phyloP scores from a whole-genome alignment of 2,329 filamentous ascomycete species.

The Colletotrichum plurivorum region DNA sequence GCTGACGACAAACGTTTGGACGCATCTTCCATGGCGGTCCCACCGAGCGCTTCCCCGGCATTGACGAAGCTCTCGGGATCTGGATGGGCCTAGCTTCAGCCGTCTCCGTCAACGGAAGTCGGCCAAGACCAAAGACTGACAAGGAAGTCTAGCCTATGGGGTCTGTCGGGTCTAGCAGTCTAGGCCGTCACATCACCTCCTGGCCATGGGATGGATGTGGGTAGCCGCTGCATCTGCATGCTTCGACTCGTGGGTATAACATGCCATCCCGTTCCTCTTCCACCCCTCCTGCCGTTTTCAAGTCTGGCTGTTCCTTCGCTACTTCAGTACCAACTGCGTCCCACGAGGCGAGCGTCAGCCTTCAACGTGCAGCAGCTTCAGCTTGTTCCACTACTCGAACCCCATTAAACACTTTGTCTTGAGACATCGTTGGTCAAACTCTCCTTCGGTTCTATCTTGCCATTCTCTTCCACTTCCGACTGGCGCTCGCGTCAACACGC shows the following conservation, averaged over 20 bases:
- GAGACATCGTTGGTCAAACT: not conserved
- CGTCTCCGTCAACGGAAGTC: constrained; percentile 32
- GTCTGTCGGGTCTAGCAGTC: constrained; percentile 10
- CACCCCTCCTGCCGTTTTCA: not conserved
- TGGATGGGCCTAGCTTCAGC: constrained; percentile 33
- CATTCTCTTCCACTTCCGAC: not conserved
- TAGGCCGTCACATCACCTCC: constrained; percentile 6
- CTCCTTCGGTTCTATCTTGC: no score
- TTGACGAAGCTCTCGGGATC: not conserved
- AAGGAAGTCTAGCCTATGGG: constrained; percentile 9
- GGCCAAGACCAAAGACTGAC: constrained; percentile 6
- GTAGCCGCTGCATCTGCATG: constrained; percentile 1
- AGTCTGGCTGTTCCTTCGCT: constrained; percentile 4
- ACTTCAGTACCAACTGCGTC: not conserved
- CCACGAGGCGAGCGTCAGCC: not conserved
- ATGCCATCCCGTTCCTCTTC: constrained; percentile 6
- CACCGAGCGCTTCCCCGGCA: constrained; percentile 3
- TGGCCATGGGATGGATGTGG: not conserved
- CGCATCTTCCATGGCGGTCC: constrained; percentile 16
- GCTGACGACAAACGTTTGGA: constrained; percentile 16
- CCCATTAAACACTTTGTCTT: not conserved
- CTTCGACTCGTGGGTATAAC: constrained; percentile 16
- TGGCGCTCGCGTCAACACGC: not conserved
- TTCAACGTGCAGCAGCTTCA: constrained; percentile 22
- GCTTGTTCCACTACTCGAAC: not conserved